Base-by-base conservation (phyloP, 2,329 filamentous ascomycete genomes). In the Escovopsis sp. region DNA sequence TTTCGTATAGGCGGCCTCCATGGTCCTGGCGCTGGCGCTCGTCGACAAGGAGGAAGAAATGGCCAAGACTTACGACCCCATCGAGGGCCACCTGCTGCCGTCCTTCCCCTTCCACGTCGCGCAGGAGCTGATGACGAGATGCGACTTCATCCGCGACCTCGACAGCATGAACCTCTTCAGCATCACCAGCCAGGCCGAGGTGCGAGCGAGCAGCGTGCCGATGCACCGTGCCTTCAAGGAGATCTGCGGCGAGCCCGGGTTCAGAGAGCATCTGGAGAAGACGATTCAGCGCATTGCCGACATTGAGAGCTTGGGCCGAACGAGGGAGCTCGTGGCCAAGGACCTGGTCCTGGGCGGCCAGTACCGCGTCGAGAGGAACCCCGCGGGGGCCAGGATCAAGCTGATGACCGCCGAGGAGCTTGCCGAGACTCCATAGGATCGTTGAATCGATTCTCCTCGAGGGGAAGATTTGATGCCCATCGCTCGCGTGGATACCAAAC, bases 91-190 rank as follows among this genome's bases (percentile, higher is more conserved):
- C 55, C 68, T 85, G 27, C 71, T 96, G 4, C 87, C 91, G 0
- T 74, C 84, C 34, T 81, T 86, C 47, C 77, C 84, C 0, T 76
- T 94, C 42, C 85, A 94, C 57, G 73, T 81, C 50, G 85, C 87
- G 0, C 81, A 89, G 47, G 74, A 95, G 61, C 81, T 95, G 57
- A 95, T 95, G 89, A 96, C 91, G 12, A 74, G 91, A 41, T 81
- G 86, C 45, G 91, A 98, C 61, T 98, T 96, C 58, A 88, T 96
- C 53, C 79, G 91, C 50, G 72, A 79, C 45, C 88, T 96, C 56
- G 91, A 98, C 63, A 84, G 91, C 48, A 75, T 91, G 45, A 96
- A 96, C 57, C 76, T 98, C 45, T 95, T 96, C 63, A 91, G 84
- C 47, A 96, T 98, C 53, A 89, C 93, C 45, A 85, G 80, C 44